Evolutionary conservation across 495 filamentous ascomycete genomes (phyloP).

Genomic region (Hyaloscypha bicolor): DNA sequence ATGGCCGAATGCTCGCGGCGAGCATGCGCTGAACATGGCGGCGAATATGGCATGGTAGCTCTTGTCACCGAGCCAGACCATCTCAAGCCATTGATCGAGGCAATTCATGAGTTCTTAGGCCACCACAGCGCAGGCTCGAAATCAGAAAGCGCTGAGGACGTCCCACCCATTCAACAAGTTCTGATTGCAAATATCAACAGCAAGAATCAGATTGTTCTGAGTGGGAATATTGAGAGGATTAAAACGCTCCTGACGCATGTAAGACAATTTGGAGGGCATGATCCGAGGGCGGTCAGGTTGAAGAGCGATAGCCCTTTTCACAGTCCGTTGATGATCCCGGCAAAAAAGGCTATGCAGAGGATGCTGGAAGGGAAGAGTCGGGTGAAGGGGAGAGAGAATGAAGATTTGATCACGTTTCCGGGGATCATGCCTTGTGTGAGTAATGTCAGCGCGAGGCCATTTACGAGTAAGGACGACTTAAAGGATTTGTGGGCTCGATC

Average conservation of each 20-base stretch:
- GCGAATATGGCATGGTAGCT: conserved; percentile 92
- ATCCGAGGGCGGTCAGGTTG: conserved; percentile 83
- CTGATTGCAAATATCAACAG: conserved; percentile 93
- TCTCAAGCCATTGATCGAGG: conserved; percentile 64
- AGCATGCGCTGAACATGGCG: conserved; percentile 63
- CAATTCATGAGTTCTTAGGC: conserved; percentile 81
- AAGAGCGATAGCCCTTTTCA: conserved; percentile 94
- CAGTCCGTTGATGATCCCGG: conserved; percentile 88
- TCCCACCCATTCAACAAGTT: conserved; percentile 80
- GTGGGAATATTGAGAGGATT: conserved; percentile 83
- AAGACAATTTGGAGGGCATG: conserved; percentile 89
- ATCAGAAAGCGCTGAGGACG: conserved; percentile 64
- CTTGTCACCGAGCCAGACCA: conserved; percentile 81
- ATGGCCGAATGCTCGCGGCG: conserved; percentile 77
- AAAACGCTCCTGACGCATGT: conserved; percentile 85
- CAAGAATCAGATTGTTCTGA: conserved; percentile 94
- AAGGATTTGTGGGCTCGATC: conserved; percentile 74
- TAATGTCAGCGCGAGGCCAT: conserved; percentile 83
- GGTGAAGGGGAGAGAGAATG: conserved; percentile 44
- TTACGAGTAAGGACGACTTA: conserved; percentile 69
- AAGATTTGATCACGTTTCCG: conserved; percentile 69
- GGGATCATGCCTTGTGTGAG: conserved; percentile 75
- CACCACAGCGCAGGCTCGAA: conserved; percentile 63
- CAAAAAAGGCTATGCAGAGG: conserved; percentile 67
- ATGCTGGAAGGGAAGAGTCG: conserved; percentile 58